These are phyloP conservation scores for Lactifluus piperatus DNA, from an alignment of 768 basidiomycete genomes.

Conservation along the genomic window DNA sequence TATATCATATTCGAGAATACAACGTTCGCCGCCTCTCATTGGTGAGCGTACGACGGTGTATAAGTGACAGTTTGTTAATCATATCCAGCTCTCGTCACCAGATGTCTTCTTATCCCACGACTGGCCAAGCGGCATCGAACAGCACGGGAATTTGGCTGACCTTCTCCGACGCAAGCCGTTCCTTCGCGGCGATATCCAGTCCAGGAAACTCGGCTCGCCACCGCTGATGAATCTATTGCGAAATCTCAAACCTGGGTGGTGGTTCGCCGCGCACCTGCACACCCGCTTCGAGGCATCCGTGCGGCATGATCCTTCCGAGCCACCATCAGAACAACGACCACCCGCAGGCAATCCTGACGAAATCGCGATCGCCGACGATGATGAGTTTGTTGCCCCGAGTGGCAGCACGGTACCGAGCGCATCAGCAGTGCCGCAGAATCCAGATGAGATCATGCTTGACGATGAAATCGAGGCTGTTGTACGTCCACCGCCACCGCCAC, in stretches of 20 bases:
- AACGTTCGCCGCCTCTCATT: conserved; percentile 71
- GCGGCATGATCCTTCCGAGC: conserved; percentile 28
- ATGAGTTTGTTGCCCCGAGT: conserved; percentile 13
- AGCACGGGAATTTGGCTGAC: conserved; percentile 57
- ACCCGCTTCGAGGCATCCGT: conserved; percentile 73
- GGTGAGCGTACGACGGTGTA: conserved; percentile 30
- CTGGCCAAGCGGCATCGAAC: conserved; percentile 86
- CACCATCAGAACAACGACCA: not conserved
- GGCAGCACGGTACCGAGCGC: not conserved
- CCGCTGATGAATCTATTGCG: conserved; percentile 72
- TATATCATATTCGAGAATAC: conserved; percentile 88
- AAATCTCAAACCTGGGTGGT: conserved; percentile 70
- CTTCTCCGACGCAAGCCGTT: conserved; percentile 73
- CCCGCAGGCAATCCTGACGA: conserved; percentile 39
- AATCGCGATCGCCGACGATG: conserved; percentile 38
- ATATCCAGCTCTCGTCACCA: conserved; percentile 44
- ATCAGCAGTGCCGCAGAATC: conserved; percentile 26
- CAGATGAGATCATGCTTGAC: conserved; percentile 44
- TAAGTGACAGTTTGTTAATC: not conserved
- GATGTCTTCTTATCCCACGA: conserved; percentile 91
- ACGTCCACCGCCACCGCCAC: conserved; percentile 27
- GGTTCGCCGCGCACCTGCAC: conserved; percentile 92
- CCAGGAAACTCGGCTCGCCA: conserved; percentile 73
- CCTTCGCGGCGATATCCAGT: conserved; percentile 60
- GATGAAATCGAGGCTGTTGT: conserved; percentile 38